Evolutionary conservation across 2,329 filamentous ascomycete genomes (phyloP).

Genomic region (Paecilomyces formosus): DNA sequence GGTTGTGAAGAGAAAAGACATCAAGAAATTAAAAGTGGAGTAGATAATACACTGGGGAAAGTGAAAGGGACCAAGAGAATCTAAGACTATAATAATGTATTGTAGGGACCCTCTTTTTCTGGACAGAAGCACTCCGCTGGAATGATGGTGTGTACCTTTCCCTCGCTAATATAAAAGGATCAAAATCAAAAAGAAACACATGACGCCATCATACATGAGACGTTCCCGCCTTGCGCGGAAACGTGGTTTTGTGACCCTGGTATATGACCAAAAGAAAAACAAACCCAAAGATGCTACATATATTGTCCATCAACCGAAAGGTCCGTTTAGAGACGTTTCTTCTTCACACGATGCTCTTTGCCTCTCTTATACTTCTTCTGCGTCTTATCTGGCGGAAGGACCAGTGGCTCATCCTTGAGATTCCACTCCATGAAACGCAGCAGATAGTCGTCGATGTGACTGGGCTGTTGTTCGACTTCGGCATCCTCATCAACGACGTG

Average conservation of each 20-base stretch:
- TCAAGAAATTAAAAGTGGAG: neutral
- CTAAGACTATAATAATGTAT: neutral
- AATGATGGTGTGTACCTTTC: neutral
- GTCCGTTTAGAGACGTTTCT: conserved; percentile 22
- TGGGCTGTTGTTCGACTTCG: conserved; percentile 41
- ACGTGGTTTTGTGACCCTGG: neutral
- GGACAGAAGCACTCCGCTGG: neutral
- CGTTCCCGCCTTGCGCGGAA: neutral
- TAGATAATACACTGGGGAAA: neutral
- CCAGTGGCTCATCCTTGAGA: conserved; percentile 41
- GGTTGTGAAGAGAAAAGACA: neutral
- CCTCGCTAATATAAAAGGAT: neutral
- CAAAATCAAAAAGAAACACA: conserved; percentile 9
- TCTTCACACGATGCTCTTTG: conserved; percentile 38
- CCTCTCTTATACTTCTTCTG: conserved; percentile 43
- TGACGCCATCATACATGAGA: conserved; percentile 3
- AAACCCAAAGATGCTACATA: conserved; percentile 1
- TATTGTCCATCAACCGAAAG: neutral
- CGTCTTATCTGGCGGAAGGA: conserved; percentile 40
- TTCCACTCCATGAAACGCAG: conserved; percentile 59
- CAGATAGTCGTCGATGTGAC: conserved; percentile 69
- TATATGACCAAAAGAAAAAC: conserved; percentile 19
- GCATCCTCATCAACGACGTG: conserved; percentile 16
- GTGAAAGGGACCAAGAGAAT: neutral
- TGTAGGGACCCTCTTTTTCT: neutral